phyloP scores from a whole-genome alignment of 2,329 filamentous ascomycete species.

The Diaporthe helianthi region DNA sequence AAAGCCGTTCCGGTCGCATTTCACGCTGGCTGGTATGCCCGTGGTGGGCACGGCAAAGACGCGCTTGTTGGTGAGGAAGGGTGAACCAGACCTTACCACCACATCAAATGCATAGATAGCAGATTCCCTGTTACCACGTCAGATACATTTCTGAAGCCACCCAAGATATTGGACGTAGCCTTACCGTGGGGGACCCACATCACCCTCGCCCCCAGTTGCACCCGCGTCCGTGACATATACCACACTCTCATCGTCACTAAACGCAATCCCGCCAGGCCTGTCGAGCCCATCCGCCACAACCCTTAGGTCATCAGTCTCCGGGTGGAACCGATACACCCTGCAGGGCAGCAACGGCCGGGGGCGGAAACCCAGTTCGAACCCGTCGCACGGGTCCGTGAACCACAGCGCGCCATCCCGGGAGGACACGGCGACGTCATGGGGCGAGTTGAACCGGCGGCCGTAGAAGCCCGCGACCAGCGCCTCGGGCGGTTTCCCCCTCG shows the following conservation, averaged over 20 bases:
- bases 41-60: constrained; percentile 58
- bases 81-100: constrained; percentile 43
- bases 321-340: constrained; percentile 56
- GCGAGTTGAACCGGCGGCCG: constrained; percentile 55
- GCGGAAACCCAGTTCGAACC: constrained; percentile 54
- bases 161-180: background rate
- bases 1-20: constrained; percentile 51
- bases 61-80: constrained; percentile 55
- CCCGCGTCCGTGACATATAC: constrained; percentile 54
- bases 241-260: constrained; percentile 47
- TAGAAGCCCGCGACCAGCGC: constrained; percentile 52
- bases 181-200: constrained; percentile 42
- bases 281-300: constrained; percentile 56
- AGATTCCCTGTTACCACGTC: constrained; percentile 39
- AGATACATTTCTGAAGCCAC: background rate
- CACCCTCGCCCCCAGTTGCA: constrained; percentile 41
- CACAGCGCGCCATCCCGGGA: constrained; percentile 50
- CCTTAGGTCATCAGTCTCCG: constrained; percentile 49
- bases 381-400: constrained; percentile 57
- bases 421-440: constrained; percentile 50
- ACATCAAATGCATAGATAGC: constrained; percentile 59
- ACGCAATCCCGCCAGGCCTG: constrained; percentile 50
- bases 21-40: constrained; percentile 53
- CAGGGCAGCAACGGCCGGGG: constrained; percentile 52
- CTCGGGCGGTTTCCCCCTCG: constrained; percentile 41